phyloP scores from a whole-genome alignment of 495 filamentous ascomycete genomes.

The Penicillium macrosclerotiorum region DNA sequence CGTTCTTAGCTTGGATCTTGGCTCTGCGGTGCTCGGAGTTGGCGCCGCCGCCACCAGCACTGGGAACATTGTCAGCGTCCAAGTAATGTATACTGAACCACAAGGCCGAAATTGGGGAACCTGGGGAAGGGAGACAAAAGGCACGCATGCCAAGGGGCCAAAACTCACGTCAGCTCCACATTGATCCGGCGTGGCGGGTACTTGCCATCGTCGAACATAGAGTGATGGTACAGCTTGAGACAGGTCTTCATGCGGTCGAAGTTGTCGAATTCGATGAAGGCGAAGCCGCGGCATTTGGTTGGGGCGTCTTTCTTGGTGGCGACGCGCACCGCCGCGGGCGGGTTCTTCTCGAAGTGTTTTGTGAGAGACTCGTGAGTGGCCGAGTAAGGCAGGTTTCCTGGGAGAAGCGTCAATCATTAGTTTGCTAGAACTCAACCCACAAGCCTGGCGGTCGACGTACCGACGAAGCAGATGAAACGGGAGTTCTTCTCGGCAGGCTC shows the following conservation, averaged over 20 bases:
- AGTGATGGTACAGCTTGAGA: conserved; percentile 85
- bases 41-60: conserved; percentile 72
- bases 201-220: conserved; percentile 69
- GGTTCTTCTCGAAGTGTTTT: conserved; percentile 74
- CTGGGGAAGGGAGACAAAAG: no score
- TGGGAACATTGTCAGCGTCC: no score
- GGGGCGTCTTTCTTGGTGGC: conserved; percentile 68
- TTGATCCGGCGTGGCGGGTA: conserved; percentile 71
- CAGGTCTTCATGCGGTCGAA: conserved; percentile 95
- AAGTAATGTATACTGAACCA: no score
- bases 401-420: conserved; percentile 6
- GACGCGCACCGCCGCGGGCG: conserved; percentile 70
- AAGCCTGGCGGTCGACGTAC: conserved; percentile 36
- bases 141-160: no score
- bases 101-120: no score
- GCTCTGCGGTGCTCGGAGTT: conserved; percentile 67
- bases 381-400: conserved; percentile 84
- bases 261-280: conserved; percentile 87
- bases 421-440: background rate
- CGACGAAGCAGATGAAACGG: conserved; percentile 85
- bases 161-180: conserved; percentile 81
- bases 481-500: conserved; percentile 39
- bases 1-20: conserved; percentile 84
- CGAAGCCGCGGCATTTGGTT: conserved; percentile 75
- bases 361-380: conserved; percentile 65